Evolutionary conservation across 2,329 filamentous ascomycete genomes (phyloP).

Genomic region (Fusarium illudens): DNA sequence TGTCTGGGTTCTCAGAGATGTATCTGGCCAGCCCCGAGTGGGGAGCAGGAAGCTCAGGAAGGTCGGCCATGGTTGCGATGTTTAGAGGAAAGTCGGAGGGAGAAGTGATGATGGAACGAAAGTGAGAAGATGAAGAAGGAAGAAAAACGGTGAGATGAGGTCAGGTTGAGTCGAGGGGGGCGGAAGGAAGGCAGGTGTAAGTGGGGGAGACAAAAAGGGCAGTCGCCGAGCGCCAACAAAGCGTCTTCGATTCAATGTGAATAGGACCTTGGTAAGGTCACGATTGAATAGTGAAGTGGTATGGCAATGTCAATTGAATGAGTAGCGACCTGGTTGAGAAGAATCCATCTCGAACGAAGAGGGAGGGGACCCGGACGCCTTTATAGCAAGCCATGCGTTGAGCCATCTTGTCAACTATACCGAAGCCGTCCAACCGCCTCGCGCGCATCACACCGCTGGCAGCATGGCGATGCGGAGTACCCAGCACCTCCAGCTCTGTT

Average conservation of each 20-base stretch:
- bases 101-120: background rate
- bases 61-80: conserved; percentile 44
- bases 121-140: background rate
- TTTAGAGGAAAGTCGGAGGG: background rate
- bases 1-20: conserved; percentile 62
- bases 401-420: conserved; percentile 18
- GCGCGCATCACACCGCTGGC: conserved; percentile 1
- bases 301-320: background rate
- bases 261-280: background rate
- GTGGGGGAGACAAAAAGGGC: conserved; percentile 13
- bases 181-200: conserved; percentile 9
- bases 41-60: conserved; percentile 58
- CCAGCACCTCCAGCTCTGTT: background rate
- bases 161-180: background rate
- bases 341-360: background rate
- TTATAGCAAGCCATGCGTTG: conserved; percentile 30
- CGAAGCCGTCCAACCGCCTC: conserved; percentile 4
- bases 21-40: conserved; percentile 59
- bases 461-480: conserved; percentile 1
- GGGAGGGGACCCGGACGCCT: conserved; percentile 11
- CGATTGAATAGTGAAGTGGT: background rate
- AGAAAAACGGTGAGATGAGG: background rate
- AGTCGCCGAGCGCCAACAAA: conserved; percentile 1
- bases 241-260: conserved; percentile 2
- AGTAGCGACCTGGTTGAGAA: background rate